These are phyloP conservation scores for Naganishia sp. DNA, from an alignment of 1,284 basidiomycete genomes.

Conservation along the genomic window DNA sequence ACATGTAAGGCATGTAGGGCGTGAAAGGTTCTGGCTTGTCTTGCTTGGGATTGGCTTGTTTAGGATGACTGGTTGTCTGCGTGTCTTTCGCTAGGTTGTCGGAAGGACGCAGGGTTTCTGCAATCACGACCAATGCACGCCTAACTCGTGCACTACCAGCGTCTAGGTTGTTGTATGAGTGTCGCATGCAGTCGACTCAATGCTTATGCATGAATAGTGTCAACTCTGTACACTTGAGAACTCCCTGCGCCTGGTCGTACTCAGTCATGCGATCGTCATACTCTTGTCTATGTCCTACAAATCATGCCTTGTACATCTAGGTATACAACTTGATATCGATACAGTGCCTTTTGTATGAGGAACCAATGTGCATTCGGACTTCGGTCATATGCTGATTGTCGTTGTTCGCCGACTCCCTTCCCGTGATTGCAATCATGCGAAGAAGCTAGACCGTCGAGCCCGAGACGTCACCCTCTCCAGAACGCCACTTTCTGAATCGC, in stretches of 20 bases:
- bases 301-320: slow-evolving; percentile 24
- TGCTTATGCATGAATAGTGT: too few species aligned
- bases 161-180: too few species aligned
- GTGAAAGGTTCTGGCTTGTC: neutral
- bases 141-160: too few species aligned
- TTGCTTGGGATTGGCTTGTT: neutral
- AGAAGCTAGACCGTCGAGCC: slow-evolving; percentile 21
- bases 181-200: too few species aligned
- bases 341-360: slow-evolving; percentile 3
- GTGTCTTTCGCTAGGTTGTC: neutral
- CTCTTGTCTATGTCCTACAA: slow-evolving; percentile 8
- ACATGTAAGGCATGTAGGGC: slow-evolving; percentile 4
- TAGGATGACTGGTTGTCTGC: neutral
- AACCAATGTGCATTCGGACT: too few species aligned
- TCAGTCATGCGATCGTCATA: too few species aligned
- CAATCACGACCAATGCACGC: too few species aligned
- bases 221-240: too few species aligned
- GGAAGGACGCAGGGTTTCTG: too few species aligned
- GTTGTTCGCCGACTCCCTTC: neutral
- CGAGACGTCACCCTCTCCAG: slow-evolving; percentile 18
- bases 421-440: neutral
- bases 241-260: too few species aligned
- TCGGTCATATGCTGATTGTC: neutral
- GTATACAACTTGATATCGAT: slow-evolving; percentile 27
- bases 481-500: slow-evolving; percentile 22